phyloP scores from a whole-genome alignment of 2,329 filamentous ascomycete species.

The Xylariaceae sp. region DNA sequence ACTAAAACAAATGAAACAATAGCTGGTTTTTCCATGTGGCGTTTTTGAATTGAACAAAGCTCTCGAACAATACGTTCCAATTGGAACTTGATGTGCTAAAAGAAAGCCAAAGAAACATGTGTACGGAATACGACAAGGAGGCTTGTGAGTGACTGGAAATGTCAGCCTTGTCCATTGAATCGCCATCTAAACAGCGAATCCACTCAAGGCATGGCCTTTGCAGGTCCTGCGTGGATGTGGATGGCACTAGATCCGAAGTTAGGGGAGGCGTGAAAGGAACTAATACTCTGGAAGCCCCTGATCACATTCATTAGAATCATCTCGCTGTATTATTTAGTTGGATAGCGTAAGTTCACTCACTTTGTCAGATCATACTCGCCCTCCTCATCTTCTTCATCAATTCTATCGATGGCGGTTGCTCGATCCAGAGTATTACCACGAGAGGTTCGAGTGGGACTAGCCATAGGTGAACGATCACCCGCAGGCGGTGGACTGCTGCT shows the following conservation, averaged over 20 bases:
- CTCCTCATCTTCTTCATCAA: slow-evolving; percentile 39
- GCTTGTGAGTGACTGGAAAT: not conserved
- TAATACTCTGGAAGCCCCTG: slow-evolving; percentile 62
- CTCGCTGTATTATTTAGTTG: not conserved
- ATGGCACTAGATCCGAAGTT: slow-evolving; percentile 16
- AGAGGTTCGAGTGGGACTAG: slow-evolving; percentile 44
- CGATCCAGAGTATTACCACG: slow-evolving; percentile 28
- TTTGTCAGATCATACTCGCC: slow-evolving; percentile 55
- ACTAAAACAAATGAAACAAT: too few species aligned
- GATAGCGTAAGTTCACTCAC: slow-evolving; percentile 34
- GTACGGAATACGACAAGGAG: not conserved
- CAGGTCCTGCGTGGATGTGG: slow-evolving; percentile 3
- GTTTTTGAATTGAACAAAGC: too few species aligned
- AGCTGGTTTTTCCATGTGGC: too few species aligned
- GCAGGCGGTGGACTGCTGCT: slow-evolving; percentile 56
- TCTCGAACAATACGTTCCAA: too few species aligned
- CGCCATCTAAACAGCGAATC: too few species aligned
- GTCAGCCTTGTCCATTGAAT: not conserved
- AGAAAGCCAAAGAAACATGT: not conserved
- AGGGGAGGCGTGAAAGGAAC: slow-evolving; percentile 50
- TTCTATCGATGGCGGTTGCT: slow-evolving; percentile 18
- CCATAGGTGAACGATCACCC: slow-evolving; percentile 44
- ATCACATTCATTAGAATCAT: slow-evolving; percentile 26
- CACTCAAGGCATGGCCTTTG: slow-evolving; percentile 2
- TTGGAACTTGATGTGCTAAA: too few species aligned